phyloP scores from a whole-genome alignment of 1,139 yeast species.

The Lodderomyces metapsilosis region DNA sequence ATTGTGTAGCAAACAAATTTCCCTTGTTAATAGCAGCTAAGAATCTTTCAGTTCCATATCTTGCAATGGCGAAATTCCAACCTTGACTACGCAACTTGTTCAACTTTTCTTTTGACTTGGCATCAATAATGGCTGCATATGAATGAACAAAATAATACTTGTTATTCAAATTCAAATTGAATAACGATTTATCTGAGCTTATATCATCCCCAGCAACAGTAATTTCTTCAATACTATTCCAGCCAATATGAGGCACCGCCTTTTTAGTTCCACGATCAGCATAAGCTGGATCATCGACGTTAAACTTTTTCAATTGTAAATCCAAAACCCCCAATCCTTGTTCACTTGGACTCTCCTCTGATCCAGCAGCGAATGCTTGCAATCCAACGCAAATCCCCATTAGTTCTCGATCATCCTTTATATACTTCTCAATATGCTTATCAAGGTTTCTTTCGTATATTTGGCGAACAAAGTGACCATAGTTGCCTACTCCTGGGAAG shows the following conservation, averaged over 20 bases:
- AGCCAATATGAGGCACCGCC: conserved; percentile 94
- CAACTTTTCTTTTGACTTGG: conserved; percentile 28
- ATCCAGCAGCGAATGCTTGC: conserved; percentile 73
- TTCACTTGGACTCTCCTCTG: conserved; percentile 67
- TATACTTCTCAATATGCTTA: conserved; percentile 63
- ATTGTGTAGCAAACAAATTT: conserved; percentile 90
- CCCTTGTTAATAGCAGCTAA: conserved; percentile 78
- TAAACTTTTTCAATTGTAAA: conserved; percentile 57
- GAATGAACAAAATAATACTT: conserved; percentile 95
- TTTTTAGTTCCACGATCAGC: conserved; percentile 34
- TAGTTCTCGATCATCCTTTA: conserved; percentile 70
- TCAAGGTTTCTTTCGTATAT: conserved; percentile 60
- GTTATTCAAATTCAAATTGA: conserved; percentile 59
- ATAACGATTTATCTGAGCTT: conserved; percentile 37
- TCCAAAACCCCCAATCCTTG: conserved; percentile 56
- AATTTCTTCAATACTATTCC: conserved; percentile 56
- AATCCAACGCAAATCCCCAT: conserved; percentile 98
- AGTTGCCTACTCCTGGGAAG: conserved; percentile 96
- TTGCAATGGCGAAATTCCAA: conserved; percentile 75
- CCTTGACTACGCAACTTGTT: conserved; percentile 44
- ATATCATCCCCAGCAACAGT: conserved; percentile 17
- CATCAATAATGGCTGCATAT: conserved; percentile 66
- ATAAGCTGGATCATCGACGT: conserved; percentile 40
- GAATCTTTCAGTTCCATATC: conserved; percentile 77
- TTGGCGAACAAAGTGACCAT: conserved; percentile 85